A percentile compares a stretch with the other conserved stretches of the same genome.
phyloP scores from a whole-genome alignment of 306 rosid genomes.

The Medicago arabica region DNA sequence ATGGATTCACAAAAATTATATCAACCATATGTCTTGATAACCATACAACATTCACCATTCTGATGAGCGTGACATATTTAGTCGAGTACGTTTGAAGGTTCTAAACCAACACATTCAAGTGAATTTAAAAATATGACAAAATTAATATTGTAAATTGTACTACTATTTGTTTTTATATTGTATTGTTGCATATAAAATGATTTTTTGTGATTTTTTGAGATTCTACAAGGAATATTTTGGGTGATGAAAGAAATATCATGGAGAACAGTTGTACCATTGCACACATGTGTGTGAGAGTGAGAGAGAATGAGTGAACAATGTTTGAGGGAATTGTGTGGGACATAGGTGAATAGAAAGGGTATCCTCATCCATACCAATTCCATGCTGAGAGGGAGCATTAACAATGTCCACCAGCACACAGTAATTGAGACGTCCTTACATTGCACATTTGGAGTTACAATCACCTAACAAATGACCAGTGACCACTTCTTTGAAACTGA shows the following conservation, averaged over 20 bases:
- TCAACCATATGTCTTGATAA: too few relatives aligned
- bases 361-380: constrained; percentile 15
- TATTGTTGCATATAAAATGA: not conserved
- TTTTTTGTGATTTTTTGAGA: constrained; percentile 1
- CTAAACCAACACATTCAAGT: too few relatives aligned
- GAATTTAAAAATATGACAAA: too few relatives aligned
- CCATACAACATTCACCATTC: too few relatives aligned
- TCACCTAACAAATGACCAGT: constrained; percentile 21
- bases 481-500: constrained; percentile 24
- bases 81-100: too few relatives aligned
- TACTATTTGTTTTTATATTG: not conserved
- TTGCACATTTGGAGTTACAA: not conserved
- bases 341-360: not conserved
- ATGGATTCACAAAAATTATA: too few relatives aligned
- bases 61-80: too few relatives aligned
- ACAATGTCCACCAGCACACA: constrained; percentile 18
- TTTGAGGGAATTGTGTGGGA: constrained; percentile 7
- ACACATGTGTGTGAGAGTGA: constrained; percentile 21
- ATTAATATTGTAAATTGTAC: too few relatives aligned
- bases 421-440: constrained; percentile 27
- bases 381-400: constrained; percentile 19
- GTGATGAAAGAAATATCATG: constrained; percentile 19
- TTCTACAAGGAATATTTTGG: constrained; percentile 34
- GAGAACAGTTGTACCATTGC: not conserved
- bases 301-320: not conserved